Evolutionary conservation across 495 filamentous ascomycete species (phyloP).

Genomic region (Polyplosphaeria fusca): DNA sequence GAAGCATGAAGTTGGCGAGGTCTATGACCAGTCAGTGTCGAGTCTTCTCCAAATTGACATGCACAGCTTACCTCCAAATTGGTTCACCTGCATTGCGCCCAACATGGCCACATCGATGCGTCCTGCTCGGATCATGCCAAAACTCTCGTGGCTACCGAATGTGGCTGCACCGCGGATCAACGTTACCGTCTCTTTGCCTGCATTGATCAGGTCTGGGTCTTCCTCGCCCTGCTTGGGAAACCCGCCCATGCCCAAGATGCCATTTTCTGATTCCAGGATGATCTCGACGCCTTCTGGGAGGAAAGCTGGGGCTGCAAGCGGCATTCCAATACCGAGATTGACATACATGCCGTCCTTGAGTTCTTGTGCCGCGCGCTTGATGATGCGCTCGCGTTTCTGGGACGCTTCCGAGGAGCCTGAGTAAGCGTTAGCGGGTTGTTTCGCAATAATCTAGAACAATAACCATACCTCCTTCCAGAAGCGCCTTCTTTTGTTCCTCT

Average conservation of each 20-base stretch:
- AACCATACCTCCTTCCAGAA: conserved; percentile 52
- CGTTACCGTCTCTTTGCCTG: conserved; percentile 92
- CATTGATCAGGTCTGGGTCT: conserved; percentile 93
- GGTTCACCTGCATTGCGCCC: conserved; percentile 89
- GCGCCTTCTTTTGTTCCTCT: conserved; percentile 31
- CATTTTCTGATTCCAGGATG: conserved; percentile 86
- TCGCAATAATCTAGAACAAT: conserved; percentile 21
- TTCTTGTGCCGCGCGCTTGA: conserved; percentile 83
- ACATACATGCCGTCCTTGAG: conserved; percentile 98
- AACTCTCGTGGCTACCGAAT: conserved; percentile 86
- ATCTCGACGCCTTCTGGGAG: conserved; percentile 80
- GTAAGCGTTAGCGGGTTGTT: not conserved
- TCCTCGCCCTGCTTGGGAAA: conserved; percentile 79
- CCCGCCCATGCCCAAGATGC: conserved; percentile 82
- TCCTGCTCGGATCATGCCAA: conserved; percentile 89
- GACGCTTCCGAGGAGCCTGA: conserved; percentile 25
- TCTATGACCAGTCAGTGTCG: conserved; percentile 53
- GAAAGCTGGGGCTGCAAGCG: conserved; percentile 84
- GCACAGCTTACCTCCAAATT: conserved; percentile 42
- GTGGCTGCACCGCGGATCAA: conserved; percentile 72
- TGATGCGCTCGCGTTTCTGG: conserved; percentile 68
- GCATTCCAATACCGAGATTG: conserved; percentile 93
- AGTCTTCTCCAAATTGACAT: too few species aligned
- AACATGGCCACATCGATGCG: conserved; percentile 86
- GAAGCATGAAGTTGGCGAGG: conserved; percentile 91